Percentiles rank a stretch among this genome's conserved stretches.
Evolutionary conservation across 352 stramenopile genomes (phyloP).

Genomic region (Phytophthora kernoviae): DNA sequence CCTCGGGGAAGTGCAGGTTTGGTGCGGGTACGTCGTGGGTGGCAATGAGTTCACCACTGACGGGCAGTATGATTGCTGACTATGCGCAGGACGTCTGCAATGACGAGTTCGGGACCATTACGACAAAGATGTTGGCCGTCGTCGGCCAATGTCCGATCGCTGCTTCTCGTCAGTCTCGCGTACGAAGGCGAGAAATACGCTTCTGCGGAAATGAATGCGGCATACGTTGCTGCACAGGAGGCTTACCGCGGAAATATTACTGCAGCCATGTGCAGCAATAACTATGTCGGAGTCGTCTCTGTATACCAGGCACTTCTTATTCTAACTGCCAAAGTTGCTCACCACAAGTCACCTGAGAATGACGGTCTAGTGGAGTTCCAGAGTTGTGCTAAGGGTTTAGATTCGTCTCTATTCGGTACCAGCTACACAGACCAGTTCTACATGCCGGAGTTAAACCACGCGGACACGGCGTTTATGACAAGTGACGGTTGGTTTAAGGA

Average conservation of each 20-base stretch:
- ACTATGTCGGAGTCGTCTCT: slow-evolving; percentile 37
- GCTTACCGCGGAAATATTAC: slow-evolving; percentile 38
- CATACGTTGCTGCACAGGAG: slow-evolving; percentile 34
- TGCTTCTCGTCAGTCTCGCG: slow-evolving; percentile 13
- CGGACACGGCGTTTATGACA: slow-evolving; percentile 36
- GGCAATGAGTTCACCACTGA: slow-evolving; percentile 20
- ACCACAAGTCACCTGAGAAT: slow-evolving; percentile 15
- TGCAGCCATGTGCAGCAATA: slow-evolving; percentile 45
- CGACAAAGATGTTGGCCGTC: slow-evolving; percentile 18
- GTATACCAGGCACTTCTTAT: slow-evolving; percentile 26
- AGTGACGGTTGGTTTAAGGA: slow-evolving; percentile 33
- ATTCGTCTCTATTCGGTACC: slow-evolving; percentile 24
- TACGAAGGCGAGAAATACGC: slow-evolving; percentile 38
- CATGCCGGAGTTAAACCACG: slow-evolving; percentile 37
- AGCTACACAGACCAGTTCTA: slow-evolving; percentile 31
- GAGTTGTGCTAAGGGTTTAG: slow-evolving; percentile 30
- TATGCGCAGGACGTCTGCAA: slow-evolving; percentile 35
- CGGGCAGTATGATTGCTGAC: slow-evolving; percentile 34
- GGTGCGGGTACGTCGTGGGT: slow-evolving; percentile 9
- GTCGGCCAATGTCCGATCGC: slow-evolving; percentile 41
- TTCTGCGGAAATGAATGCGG: slow-evolving; percentile 17
- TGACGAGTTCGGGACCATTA: slow-evolving; percentile 17
- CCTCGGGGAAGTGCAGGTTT: slow-evolving; percentile 1
- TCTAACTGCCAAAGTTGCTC: slow-evolving; percentile 13
- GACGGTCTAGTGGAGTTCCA: slow-evolving; percentile 37